A percentile compares a stretch with the other conserved stretches of the same genome.
phyloP scores from a whole-genome alignment of 2,329 filamentous ascomycete genomes.

The Fusarium protoensiforme region DNA sequence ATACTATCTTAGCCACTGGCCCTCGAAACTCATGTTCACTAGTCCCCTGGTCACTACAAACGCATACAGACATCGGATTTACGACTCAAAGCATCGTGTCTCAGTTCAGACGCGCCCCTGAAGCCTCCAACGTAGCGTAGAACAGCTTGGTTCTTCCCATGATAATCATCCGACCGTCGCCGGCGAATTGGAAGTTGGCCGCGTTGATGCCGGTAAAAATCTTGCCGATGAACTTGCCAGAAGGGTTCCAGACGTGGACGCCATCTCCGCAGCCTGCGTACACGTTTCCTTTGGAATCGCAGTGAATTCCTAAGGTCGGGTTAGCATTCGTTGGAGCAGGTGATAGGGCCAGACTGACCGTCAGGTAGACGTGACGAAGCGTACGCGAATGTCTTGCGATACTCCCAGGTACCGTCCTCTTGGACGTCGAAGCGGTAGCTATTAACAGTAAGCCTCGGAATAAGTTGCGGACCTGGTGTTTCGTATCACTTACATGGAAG shows the following conservation, averaged over 20 bases:
- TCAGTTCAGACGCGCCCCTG: slow-evolving; percentile 21
- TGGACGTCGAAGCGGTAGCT: slow-evolving; percentile 60
- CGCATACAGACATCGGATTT: too few species aligned
- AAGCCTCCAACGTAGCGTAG: slow-evolving; percentile 43
- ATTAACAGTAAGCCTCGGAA: not conserved
- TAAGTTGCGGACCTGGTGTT: rapidly evolving
- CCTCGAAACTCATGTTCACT: too few species aligned
- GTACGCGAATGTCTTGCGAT: slow-evolving; percentile 67
- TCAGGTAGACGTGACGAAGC: slow-evolving; percentile 66
- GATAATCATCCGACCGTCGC: slow-evolving; percentile 50
- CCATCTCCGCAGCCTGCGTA: slow-evolving; percentile 63
- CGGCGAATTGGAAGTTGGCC: slow-evolving; percentile 60
- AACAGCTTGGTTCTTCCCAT: slow-evolving; percentile 49
- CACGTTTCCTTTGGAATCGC: slow-evolving; percentile 65
- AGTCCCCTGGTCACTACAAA: too few species aligned
- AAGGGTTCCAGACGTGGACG: slow-evolving; percentile 59
- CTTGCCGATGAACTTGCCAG: slow-evolving; percentile 64
- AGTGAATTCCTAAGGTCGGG: slow-evolving; percentile 59
- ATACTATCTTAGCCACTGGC: too few species aligned
- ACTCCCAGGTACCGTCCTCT: slow-evolving; percentile 58
- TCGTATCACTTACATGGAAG: slow-evolving; percentile 56
- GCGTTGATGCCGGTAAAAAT: slow-evolving; percentile 60
- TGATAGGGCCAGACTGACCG: slow-evolving; percentile 50
- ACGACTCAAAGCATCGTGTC: too few species aligned
- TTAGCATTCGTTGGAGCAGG: not conserved